Percentiles rank a stretch among this genome's conserved stretches.
Evolutionary conservation across 1,284 basidiomycete species (phyloP).

Genomic region (Inonotus hispidus): DNA sequence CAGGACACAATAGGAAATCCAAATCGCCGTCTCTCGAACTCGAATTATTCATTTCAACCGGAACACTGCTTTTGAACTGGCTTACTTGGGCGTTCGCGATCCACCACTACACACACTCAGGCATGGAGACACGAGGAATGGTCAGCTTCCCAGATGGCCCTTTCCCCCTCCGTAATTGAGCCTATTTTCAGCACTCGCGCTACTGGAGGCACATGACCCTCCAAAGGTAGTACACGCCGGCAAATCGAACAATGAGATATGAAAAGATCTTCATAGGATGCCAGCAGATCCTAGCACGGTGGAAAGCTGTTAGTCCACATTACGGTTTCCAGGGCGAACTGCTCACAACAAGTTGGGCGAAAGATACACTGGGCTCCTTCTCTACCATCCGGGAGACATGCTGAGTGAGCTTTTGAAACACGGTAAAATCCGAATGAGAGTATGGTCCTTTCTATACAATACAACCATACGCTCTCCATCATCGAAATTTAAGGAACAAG

Average conservation of each 20-base stretch:
- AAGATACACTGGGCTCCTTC: constrained; percentile 42
- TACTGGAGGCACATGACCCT: constrained; percentile 66
- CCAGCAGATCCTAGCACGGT: constrained; percentile 11
- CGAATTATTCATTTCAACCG: too few species aligned
- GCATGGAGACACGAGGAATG: constrained; percentile 46
- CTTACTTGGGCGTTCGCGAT: too few species aligned
- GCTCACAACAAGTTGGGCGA: constrained; percentile 45
- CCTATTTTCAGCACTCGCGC: constrained; percentile 48
- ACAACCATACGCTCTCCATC: constrained; percentile 8
- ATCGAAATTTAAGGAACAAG: background rate
- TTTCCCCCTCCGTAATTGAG: constrained; percentile 23
- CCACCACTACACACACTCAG: background rate
- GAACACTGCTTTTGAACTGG: background rate
- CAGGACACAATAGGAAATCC: background rate
- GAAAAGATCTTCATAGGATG: constrained; percentile 10
- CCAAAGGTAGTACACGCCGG: constrained; percentile 55
- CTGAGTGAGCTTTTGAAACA: constrained; percentile 60
- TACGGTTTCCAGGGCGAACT: background rate
- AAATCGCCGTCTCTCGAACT: background rate
- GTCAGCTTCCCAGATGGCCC: constrained; percentile 44
- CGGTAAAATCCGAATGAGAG: constrained; percentile 58
- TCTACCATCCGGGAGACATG: constrained; percentile 55
- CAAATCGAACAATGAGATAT: constrained; percentile 51
- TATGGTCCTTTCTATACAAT: constrained; percentile 65
- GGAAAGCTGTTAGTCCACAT: background rate